A percentile compares a stretch with the other conserved stretches of the same genome.
Evolutionary conservation across 2,329 filamentous ascomycete species (phyloP).

Genomic region (Aspergillus viridinutans): DNA sequence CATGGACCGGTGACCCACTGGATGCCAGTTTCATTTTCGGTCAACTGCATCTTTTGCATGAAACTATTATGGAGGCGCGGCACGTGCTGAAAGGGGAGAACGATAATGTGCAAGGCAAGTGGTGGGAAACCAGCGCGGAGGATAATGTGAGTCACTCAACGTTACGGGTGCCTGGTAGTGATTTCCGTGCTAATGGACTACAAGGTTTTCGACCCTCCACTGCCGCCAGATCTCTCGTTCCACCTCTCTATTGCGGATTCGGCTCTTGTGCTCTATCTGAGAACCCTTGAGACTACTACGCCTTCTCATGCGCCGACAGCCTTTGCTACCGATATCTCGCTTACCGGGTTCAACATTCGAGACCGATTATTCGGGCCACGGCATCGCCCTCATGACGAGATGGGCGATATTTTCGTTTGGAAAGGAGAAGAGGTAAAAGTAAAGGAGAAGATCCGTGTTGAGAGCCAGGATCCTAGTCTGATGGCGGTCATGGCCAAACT

Average conservation of each 20-base stretch:
- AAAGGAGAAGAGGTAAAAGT: slow-evolving; percentile 71
- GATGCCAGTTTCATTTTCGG: slow-evolving; percentile 56
- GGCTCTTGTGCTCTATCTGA: slow-evolving; percentile 64
- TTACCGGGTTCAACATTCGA: slow-evolving; percentile 55
- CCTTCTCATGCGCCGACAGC: slow-evolving; percentile 58
- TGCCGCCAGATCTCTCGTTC: slow-evolving; percentile 68
- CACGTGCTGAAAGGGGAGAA: slow-evolving; percentile 54
- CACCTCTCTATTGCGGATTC: slow-evolving; percentile 66
- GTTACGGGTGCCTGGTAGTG: not conserved
- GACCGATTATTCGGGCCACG: slow-evolving; percentile 49
- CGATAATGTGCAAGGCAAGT: slow-evolving; percentile 47
- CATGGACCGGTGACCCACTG: slow-evolving; percentile 64
- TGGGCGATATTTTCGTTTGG: slow-evolving; percentile 70
- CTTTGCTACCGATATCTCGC: slow-evolving; percentile 63
- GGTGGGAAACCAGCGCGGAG: slow-evolving; percentile 54
- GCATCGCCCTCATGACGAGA: slow-evolving; percentile 72
- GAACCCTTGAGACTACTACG: slow-evolving; percentile 64
- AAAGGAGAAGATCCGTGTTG: slow-evolving; percentile 81
- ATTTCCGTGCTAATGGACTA: not conserved
- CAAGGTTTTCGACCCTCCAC: slow-evolving; percentile 56
- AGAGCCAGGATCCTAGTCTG: slow-evolving; percentile 82
- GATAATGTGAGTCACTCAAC: slow-evolving; percentile 50
- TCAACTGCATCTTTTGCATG: slow-evolving; percentile 55
- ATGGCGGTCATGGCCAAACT: slow-evolving; percentile 82
- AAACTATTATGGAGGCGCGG: slow-evolving; percentile 60